These are phyloP conservation scores for Simplicillium aogashimaense DNA, from an alignment of 2,329 filamentous ascomycete species.

Conservation along the genomic window DNA sequence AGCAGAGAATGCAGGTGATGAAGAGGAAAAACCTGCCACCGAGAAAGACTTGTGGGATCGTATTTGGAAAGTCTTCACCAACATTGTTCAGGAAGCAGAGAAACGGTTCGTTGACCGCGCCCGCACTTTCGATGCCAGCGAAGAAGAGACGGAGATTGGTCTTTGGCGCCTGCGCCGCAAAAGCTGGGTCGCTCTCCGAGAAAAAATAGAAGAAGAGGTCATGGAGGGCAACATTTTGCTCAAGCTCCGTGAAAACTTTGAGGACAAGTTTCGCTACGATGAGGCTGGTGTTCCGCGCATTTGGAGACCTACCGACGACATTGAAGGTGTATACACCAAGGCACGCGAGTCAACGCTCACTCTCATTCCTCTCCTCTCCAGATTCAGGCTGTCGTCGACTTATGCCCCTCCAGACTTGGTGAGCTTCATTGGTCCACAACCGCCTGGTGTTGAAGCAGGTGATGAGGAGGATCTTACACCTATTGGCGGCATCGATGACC, in stretches of 20 bases:
- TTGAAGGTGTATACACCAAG: constrained; percentile 88
- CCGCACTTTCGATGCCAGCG: constrained; percentile 84
- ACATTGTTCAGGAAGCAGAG: constrained; percentile 78
- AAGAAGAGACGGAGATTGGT: constrained; percentile 84
- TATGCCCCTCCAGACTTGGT: constrained; percentile 72
- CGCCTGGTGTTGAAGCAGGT: constrained; percentile 61
- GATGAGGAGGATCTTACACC: constrained; percentile 85
- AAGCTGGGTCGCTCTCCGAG: constrained; percentile 83
- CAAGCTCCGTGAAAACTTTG: constrained; percentile 95
- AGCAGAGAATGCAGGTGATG: constrained; percentile 48
- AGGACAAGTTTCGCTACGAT: constrained; percentile 98
- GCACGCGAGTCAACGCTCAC: constrained; percentile 87
- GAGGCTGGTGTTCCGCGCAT: constrained; percentile 89
- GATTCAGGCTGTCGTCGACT: constrained; percentile 69
- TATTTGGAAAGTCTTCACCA: constrained; percentile 79
- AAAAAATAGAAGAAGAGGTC: constrained; percentile 92
- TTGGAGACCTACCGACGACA: constrained; percentile 94
- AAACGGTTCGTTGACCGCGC: constrained; percentile 77
- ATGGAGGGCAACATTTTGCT: constrained; percentile 95
- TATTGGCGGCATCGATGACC: constrained; percentile 89
- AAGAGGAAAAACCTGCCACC: constrained; percentile 62
- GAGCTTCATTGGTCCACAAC: constrained; percentile 72
- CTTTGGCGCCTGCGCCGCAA: constrained; percentile 89
- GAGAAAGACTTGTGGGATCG: constrained; percentile 95
- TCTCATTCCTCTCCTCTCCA: constrained; percentile 79